A percentile compares a stretch with the other conserved stretches of the same genome.
Conservation (phyloP, 148 eudicot species). For the Spergularia marina region DNA sequence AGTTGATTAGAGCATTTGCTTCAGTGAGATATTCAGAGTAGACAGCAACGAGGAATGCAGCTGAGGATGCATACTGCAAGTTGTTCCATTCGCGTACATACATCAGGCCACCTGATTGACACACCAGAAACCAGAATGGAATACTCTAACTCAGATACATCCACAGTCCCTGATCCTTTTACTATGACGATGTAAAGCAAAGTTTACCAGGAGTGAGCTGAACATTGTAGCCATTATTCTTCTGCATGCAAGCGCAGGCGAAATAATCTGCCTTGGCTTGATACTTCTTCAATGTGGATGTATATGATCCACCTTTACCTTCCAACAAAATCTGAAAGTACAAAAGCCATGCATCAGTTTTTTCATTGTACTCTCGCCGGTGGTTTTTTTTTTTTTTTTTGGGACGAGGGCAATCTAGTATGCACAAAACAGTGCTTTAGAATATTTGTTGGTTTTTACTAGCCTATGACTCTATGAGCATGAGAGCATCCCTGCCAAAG, state of each 20-base stretch:
- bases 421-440: too few relatives aligned
- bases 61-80: slow-evolving; percentile 51
- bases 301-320: slow-evolving; percentile 53
- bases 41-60: slow-evolving; percentile 38
- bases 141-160: too few relatives aligned
- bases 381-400: too few relatives aligned
- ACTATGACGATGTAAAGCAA: not conserved
- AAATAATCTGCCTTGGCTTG: slow-evolving; percentile 82
- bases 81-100: slow-evolving; percentile 77
- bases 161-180: too few relatives aligned
- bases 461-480: too few relatives aligned
- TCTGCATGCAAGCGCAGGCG: slow-evolving; percentile 72
- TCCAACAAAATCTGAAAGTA: slow-evolving; percentile 52
- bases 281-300: slow-evolving; percentile 57
- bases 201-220: slow-evolving; percentile 34
- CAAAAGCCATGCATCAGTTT: not conserved
- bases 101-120: slow-evolving; percentile 58
- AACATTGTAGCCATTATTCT: slow-evolving; percentile 57
- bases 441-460: too few relatives aligned
- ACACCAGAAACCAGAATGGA: not conserved
- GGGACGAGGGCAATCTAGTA: too few relatives aligned
- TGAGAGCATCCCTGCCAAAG: too few relatives aligned
- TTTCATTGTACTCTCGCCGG: not conserved
- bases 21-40: slow-evolving; percentile 40
- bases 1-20: slow-evolving; percentile 27